A percentile compares a stretch with the other conserved stretches of the same genome.
Conservation (phyloP, 148 eudicot genomes). For the Rhododendron simsii region DNA sequence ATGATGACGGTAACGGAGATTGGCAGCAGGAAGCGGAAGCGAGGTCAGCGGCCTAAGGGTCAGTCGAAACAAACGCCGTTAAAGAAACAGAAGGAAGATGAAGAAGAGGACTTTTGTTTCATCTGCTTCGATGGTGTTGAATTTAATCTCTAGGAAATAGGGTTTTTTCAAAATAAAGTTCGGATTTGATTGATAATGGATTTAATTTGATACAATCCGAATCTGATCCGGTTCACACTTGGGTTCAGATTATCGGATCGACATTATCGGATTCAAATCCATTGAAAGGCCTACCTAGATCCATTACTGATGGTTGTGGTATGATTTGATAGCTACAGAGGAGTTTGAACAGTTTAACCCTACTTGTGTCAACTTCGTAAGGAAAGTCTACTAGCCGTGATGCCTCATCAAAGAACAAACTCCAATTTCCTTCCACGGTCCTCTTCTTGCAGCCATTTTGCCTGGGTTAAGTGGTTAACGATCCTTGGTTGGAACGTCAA, state of each 20-base stretch:
- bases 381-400: conserved; percentile 15
- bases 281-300: background rate
- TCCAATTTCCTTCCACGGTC: conserved; percentile 41
- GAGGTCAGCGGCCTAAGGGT: conserved; percentile 61
- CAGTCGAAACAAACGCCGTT: conserved; percentile 22
- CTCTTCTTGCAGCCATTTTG: conserved; percentile 33
- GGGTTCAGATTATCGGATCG: too few relatives aligned
- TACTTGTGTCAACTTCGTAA: background rate
- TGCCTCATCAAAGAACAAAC: conserved; percentile 49
- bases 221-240: too few relatives aligned
- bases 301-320: background rate
- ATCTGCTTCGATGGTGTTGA: conserved; percentile 72
- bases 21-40: conserved; percentile 36
- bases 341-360: background rate
- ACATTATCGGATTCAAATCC: too few relatives aligned
- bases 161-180: too few relatives aligned
- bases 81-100: conserved; percentile 48
- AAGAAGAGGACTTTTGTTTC: conserved; percentile 91
- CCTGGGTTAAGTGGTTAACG: conserved; percentile 16
- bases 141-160: too few relatives aligned
- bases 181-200: too few relatives aligned
- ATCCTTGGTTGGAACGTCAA: background rate
- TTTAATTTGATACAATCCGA: too few relatives aligned
- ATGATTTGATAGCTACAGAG: background rate
- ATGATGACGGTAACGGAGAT: conserved; percentile 1